Conservation (phyloP, 768 basidiomycete species). For the Russula abietina region DNA sequence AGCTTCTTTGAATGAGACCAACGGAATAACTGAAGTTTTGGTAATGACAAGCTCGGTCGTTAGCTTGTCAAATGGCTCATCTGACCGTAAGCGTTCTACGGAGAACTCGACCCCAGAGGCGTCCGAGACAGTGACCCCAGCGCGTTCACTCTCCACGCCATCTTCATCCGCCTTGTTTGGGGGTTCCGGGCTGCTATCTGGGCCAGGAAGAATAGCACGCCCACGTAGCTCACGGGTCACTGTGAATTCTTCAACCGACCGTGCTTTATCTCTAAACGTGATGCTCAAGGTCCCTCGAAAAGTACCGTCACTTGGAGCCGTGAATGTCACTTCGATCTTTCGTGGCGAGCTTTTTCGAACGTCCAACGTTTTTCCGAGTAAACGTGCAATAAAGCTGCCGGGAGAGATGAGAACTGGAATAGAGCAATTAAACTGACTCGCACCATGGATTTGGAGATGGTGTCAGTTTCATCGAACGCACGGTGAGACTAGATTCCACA, state of each 20-base stretch:
- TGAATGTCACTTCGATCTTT: conserved; percentile 6
- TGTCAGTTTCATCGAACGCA: not conserved
- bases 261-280: conserved; percentile 3
- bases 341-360: not conserved
- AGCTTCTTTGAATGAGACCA: conserved; percentile 1
- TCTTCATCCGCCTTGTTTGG: not conserved
- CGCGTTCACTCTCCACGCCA: not conserved
- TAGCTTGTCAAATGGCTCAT: not conserved
- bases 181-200: not conserved
- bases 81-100: not conserved
- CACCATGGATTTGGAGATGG: conserved; percentile 2
- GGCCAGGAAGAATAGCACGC: not conserved
- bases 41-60: conserved; percentile 4
- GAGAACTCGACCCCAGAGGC: conserved; percentile 15
- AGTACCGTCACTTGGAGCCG: conserved; percentile 1
- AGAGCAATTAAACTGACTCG: not conserved
- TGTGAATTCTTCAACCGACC: not conserved
- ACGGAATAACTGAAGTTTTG: not conserved
- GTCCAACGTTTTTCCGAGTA: not conserved
- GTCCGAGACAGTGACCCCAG: conserved; percentile 11
- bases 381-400: conserved; percentile 4
- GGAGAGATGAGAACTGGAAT: not conserved
- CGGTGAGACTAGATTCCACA: not conserved
- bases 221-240: conserved; percentile 11
- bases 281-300: not conserved